phyloP scores from a whole-genome alignment of 108 stramenopile genomes.

The Fragilariopsis cylindrus region DNA sequence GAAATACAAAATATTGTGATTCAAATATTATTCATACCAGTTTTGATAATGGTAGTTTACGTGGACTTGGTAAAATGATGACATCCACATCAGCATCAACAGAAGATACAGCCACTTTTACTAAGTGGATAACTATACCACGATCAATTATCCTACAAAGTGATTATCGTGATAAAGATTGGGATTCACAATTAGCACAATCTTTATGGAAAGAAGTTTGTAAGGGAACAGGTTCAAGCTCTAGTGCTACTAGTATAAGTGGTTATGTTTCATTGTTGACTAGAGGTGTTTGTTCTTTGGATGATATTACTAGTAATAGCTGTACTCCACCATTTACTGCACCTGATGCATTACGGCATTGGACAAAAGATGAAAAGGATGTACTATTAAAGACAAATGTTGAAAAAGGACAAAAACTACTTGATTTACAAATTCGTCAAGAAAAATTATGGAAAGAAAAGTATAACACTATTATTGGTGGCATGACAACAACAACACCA shows the following conservation, averaged over 20 bases:
- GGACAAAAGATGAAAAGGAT: conserved; percentile 58
- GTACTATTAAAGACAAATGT: conserved; percentile 25
- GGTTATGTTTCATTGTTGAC: conserved; percentile 43
- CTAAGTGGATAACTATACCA: conserved; percentile 42
- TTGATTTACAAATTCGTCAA: conserved; percentile 49
- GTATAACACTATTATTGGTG: conserved; percentile 29
- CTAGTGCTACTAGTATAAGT: conserved; percentile 41
- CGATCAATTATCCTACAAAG: conserved; percentile 47
- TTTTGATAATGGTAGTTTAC: conserved; percentile 42
- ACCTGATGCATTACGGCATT: conserved; percentile 71
- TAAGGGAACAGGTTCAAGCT: conserved; percentile 29
- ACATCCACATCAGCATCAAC: conserved; percentile 13
- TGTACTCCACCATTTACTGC: conserved; percentile 58
- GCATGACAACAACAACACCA: background rate
- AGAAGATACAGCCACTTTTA: conserved; percentile 19
- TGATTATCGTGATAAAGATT: conserved; percentile 43
- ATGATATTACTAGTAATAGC: background rate
- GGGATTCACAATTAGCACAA: conserved; percentile 68
- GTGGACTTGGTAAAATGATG: conserved; percentile 34
- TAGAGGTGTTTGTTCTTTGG: background rate
- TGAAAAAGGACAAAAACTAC: conserved; percentile 45
- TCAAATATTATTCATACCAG: conserved; percentile 40
- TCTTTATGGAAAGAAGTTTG: conserved; percentile 60
- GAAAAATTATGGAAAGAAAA: conserved; percentile 59
- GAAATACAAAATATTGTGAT: conserved; percentile 1